Evolutionary conservation across 1,284 basidiomycete species (phyloP), one percentile per base, ranked within the genome.

Genomic region (Mycosarcoma mackinlayi): DNA sequence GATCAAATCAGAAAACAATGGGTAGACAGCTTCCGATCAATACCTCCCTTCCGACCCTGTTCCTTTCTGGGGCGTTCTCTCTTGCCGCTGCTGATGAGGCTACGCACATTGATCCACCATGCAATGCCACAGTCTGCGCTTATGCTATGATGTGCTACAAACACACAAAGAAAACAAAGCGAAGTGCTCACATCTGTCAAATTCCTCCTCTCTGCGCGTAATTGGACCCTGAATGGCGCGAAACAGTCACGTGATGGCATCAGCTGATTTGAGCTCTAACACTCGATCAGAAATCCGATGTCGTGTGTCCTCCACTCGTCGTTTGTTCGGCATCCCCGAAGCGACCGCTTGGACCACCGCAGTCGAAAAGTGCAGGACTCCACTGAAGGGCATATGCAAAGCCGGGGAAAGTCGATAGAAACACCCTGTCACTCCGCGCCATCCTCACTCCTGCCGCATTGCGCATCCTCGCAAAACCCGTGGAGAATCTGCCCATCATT

Each of bases 401-500:
- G 46, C 47, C 52, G 52, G 59, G 59, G 59, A 62, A 62, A 45
- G 21, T 5, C 21, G n/a, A 25, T 14, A 38, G 23, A 19, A 44
- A 16, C 25, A 21, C 8, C 30, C 34, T 34, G 2, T 4, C 30
- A 31, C 8, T 31, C 30, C 30, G 30, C 30, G 33, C 33, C 31
- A 34, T 23, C 48, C n/a, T n/a, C n/a, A n/a, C n/a, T n/a, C n/a
- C n/a, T n/a, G n/a, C n/a, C n/a, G n/a, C n/a, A n/a, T n/a, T n/a
- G n/a, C n/a, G n/a, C n/a, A n/a, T n/a, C n/a, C n/a, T n/a, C n/a
- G n/a, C n/a, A n/a, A n/a, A n/a, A n/a, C n/a, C n/a, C n/a, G n/a
- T n/a, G n/a, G n/a, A n/a, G n/a, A n/a, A 45, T 16, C 42, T 19
- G 6, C 60, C 53, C 67, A 78, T 38, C 59, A 76, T 78, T 54